Conservation (phyloP, 805 yeast genomes). For the Groenewaldozyma tartarivorans region DNA sequence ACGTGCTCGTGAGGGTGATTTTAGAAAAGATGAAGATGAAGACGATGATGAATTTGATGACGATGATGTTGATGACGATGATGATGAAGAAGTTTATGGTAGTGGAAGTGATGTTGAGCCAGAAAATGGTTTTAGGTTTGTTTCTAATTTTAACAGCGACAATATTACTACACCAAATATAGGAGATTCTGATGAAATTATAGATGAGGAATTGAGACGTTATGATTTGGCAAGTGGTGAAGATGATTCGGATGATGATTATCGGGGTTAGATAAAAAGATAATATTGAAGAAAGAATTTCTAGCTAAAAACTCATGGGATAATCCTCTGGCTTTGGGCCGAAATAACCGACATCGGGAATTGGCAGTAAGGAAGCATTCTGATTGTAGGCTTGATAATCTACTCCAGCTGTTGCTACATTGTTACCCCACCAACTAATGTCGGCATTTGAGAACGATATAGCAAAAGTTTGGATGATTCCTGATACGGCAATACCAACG, state of each 20-base stretch:
- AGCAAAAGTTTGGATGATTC: slow-evolving; percentile 46
- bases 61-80: slow-evolving; percentile 6
- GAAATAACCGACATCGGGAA: slow-evolving; percentile 14
- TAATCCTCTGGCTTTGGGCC: slow-evolving; percentile 12
- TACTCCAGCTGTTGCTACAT: slow-evolving; percentile 11
- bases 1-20: slow-evolving; percentile 14
- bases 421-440: slow-evolving; percentile 45
- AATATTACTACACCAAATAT: too few relatives aligned
- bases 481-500: slow-evolving; percentile 55
- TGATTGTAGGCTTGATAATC: slow-evolving; percentile 7
- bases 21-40: slow-evolving; percentile 21
- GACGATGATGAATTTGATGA: slow-evolving; percentile 14
- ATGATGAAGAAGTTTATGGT: slow-evolving; percentile 12
- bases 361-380: slow-evolving; percentile 7
- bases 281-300: too few relatives aligned
- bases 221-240: background rate
- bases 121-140: too few relatives aligned
- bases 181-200: background rate
- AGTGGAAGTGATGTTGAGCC: slow-evolving; percentile 3
- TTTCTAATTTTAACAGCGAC: too few relatives aligned
- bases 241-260: too few relatives aligned
- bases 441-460: slow-evolving; percentile 35
- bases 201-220: background rate
- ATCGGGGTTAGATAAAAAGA: too few relatives aligned
- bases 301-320: slow-evolving; percentile 5